These are phyloP conservation scores for Hyphodiscus sp. DNA, from an alignment of 2,329 filamentous ascomycete species.

Conservation along the genomic window DNA sequence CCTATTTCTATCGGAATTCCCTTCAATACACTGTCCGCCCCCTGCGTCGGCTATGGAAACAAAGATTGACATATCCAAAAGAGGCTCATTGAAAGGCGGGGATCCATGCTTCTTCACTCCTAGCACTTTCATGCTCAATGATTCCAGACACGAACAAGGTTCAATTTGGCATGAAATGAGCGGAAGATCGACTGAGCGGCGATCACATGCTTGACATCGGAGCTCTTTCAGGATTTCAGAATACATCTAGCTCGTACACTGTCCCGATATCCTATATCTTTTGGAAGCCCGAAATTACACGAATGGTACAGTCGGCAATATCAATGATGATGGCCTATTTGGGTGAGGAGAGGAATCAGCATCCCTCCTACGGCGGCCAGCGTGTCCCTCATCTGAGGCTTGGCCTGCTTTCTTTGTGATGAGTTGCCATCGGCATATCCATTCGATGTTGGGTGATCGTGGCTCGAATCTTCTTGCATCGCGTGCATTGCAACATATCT, in stretches of 20 bases:
- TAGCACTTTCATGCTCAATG: too few relatives aligned
- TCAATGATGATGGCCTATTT: conserved; percentile 67
- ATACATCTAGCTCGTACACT: not conserved
- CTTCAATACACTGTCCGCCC: not conserved
- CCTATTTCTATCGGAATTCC: not conserved
- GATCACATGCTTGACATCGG: not conserved
- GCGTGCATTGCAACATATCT: conserved; percentile 98
- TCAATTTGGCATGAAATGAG: not conserved
- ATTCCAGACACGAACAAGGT: not conserved
- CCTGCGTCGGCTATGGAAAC: not conserved
- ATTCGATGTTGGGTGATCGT: conserved; percentile 39
- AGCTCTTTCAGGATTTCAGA: not conserved
- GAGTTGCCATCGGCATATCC: conserved; percentile 46
- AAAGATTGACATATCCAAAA: not conserved
- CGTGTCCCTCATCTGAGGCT: conserved; percentile 61
- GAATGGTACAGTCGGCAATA: conserved; percentile 1
- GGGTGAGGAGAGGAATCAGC: conserved; percentile 69
- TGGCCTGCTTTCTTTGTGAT: conserved; percentile 44
- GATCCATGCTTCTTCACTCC: not conserved
- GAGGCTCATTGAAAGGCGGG: not conserved
- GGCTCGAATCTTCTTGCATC: conserved; percentile 70
- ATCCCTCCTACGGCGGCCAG: conserved; percentile 68
- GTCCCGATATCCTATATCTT: not conserved
- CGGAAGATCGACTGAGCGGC: not conserved
- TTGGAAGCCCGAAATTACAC: not conserved